These are phyloP conservation scores for Torrubiella hemipterigena DNA, from an alignment of 2,329 filamentous ascomycete genomes.

Conservation along the genomic window DNA sequence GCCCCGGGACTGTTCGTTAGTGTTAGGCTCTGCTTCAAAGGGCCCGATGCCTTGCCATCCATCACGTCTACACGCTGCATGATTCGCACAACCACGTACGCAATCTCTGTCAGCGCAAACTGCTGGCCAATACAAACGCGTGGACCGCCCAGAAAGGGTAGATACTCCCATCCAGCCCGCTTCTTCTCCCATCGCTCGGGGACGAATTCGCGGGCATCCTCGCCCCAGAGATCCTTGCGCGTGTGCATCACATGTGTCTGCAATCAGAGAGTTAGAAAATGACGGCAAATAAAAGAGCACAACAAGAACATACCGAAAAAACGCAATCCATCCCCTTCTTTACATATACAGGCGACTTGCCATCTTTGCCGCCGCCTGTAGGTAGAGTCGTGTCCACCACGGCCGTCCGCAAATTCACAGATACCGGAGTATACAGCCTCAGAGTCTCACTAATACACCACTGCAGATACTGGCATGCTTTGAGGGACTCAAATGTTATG, in stretches of 20 bases:
- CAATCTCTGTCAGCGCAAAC: slow-evolving; percentile 16
- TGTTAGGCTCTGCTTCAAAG: not conserved
- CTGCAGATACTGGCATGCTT: slow-evolving; percentile 13
- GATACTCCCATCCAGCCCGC: slow-evolving; percentile 17
- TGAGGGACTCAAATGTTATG: slow-evolving; percentile 10
- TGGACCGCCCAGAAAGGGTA: slow-evolving; percentile 23
- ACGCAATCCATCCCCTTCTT: slow-evolving; percentile 25
- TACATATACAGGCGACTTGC: slow-evolving; percentile 31
- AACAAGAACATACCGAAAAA: not conserved
- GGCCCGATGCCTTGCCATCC: slow-evolving; percentile 4
- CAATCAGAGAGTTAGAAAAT: slow-evolving; percentile 11
- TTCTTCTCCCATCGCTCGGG: slow-evolving; percentile 19
- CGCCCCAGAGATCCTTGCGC: slow-evolving; percentile 21
- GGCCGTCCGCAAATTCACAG: slow-evolving; percentile 30
- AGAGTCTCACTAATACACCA: slow-evolving; percentile 17
- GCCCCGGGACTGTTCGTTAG: slow-evolving; percentile 5
- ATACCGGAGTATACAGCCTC: slow-evolving; percentile 26
- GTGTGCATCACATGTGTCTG: slow-evolving; percentile 19
- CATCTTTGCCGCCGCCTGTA: slow-evolving; percentile 31
- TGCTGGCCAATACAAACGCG: slow-evolving; percentile 23
- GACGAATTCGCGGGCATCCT: slow-evolving; percentile 19
- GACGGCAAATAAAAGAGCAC: not conserved
- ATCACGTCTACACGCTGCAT: slow-evolving; percentile 10
- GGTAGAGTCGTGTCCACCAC: slow-evolving; percentile 32
- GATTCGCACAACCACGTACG: slow-evolving; percentile 9